Evolutionary conservation across 441 rosid genomes (phyloP).

Genomic region (Jatropha multifida): DNA sequence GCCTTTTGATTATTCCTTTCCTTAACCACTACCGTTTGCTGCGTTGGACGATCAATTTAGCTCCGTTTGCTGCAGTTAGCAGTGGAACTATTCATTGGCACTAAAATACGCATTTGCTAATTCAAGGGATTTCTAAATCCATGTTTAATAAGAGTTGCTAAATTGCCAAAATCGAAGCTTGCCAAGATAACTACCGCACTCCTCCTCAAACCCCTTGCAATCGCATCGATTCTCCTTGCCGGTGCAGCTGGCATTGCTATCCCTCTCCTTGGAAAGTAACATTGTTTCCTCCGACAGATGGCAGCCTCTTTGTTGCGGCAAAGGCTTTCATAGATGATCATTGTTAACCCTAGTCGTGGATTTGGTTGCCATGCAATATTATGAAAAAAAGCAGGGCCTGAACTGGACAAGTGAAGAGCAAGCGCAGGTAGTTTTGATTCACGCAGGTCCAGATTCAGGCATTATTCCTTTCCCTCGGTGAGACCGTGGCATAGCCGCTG

Average conservation of each 20-base stretch:
- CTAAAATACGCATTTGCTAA: no score
- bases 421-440: conserved; percentile 36
- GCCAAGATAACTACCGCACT: conserved; percentile 62
- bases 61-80: no score
- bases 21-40: no score
- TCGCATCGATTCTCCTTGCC: conserved; percentile 65
- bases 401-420: conserved; percentile 41
- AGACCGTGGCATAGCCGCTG: no score
- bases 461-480: conserved; percentile 30
- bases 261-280: conserved; percentile 62
- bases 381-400: conserved; percentile 69
- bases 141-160: conserved; percentile 40
- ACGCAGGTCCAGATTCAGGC: conserved; percentile 39
- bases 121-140: conserved; percentile 27
- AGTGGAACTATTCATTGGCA: no score
- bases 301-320: conserved; percentile 65
- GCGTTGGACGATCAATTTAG: no score
- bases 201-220: conserved; percentile 58
- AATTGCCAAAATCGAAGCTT: conserved; percentile 42
- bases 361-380: conserved; percentile 78
- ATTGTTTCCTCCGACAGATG: conserved; percentile 56
- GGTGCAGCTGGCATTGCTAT: conserved; percentile 64
- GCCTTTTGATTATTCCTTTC: no score
- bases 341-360: conserved; percentile 72
- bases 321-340: conserved; percentile 93